Evolutionary conservation across 805 yeast genomes (phyloP).

Genomic region (Sugiyamaella valdiviana): DNA sequence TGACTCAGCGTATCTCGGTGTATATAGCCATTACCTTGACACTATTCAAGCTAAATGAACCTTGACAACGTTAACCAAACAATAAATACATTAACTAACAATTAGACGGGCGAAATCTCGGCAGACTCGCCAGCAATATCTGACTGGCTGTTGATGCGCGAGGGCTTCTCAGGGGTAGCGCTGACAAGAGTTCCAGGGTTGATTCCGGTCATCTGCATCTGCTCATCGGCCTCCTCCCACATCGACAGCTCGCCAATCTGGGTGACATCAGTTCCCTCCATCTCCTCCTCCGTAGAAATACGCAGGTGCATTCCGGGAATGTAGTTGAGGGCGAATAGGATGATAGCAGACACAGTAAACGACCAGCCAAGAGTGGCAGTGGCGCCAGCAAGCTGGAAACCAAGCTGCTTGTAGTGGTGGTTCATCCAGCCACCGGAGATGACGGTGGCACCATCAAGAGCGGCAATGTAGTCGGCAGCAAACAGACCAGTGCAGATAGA

Average conservation of each 20-base stretch:
- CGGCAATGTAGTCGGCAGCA: conserved; percentile 90
- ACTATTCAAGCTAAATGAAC: too few relatives aligned
- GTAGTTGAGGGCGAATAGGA: conserved; percentile 65
- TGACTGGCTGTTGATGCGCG: not conserved
- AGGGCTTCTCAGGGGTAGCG: conserved; percentile 1
- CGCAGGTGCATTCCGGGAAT: conserved; percentile 81
- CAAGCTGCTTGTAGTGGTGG: conserved; percentile 83
- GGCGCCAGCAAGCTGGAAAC: conserved; percentile 87
- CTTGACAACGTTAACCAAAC: not conserved
- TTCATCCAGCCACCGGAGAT: conserved; percentile 91
- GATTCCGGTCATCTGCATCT: not conserved
- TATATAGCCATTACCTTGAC: too few relatives aligned
- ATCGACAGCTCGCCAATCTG: conserved; percentile 87
- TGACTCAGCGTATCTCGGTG: too few relatives aligned
- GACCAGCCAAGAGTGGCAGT: conserved; percentile 73
- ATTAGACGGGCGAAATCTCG: not conserved
- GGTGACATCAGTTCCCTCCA: conserved; percentile 79
- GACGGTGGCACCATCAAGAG: conserved; percentile 59
- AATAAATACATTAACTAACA: not conserved
- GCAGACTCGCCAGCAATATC: not conserved
- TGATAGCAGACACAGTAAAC: conserved; percentile 64
- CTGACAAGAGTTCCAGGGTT: not conserved
- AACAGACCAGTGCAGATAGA: conserved; percentile 81
- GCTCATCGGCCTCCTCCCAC: conserved; percentile 19
- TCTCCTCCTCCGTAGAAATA: conserved; percentile 84